Conservation (phyloP, 306 rosid genomes). For the Sindora glabra region DNA sequence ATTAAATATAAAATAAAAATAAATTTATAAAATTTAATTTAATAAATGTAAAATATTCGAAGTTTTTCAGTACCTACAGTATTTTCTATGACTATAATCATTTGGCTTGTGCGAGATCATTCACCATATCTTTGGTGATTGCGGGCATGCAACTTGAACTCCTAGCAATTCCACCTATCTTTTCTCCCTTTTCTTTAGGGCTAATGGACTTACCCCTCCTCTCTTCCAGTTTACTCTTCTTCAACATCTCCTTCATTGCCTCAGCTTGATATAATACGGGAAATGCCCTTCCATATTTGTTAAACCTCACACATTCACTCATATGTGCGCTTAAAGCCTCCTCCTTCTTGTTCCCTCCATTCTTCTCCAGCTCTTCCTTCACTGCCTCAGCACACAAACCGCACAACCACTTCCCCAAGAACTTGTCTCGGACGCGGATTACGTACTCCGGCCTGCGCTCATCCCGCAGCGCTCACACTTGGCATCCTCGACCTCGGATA, state of each 20-base stretch:
- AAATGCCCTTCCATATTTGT: constrained; percentile 72
- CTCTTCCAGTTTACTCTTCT: constrained; percentile 59
- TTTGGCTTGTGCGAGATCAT: constrained; percentile 37
- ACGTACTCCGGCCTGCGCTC: constrained; percentile 78
- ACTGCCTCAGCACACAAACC: constrained; percentile 88
- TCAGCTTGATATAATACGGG: constrained; percentile 85
- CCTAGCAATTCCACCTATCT: constrained; percentile 61
- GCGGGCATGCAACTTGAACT: constrained; percentile 92
- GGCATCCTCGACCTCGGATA: constrained; percentile 71
- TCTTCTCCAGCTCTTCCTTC: constrained; percentile 76
- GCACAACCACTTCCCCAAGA: constrained; percentile 67
- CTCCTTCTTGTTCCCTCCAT: constrained; percentile 58
- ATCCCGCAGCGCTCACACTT: constrained; percentile 96
- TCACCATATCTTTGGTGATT: constrained; percentile 59
- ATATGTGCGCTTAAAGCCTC: constrained; percentile 65
- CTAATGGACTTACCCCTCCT: constrained; percentile 74
- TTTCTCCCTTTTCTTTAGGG: constrained; percentile 60
- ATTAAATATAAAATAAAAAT: no score
- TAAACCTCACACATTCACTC: constrained; percentile 77
- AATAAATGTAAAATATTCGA: no score
- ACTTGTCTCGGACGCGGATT: constrained; percentile 51
- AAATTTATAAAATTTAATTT: no score
- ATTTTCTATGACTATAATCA: no score
- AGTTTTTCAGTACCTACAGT: no score
- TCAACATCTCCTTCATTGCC: constrained; percentile 88